Conservation (phyloP, 768 basidiomycete genomes). For the Boletus sp. region DNA sequence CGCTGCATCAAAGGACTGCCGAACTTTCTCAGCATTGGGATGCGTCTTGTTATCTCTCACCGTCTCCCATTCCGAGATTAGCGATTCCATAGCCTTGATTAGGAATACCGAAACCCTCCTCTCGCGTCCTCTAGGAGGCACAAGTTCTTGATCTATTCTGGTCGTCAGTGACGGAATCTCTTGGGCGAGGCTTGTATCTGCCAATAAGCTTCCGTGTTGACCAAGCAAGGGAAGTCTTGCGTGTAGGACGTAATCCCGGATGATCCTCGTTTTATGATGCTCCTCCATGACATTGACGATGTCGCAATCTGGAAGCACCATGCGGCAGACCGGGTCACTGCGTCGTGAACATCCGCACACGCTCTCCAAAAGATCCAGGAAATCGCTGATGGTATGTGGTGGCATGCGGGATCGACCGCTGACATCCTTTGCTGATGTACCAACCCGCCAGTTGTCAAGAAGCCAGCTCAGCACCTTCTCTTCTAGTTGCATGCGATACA, state of each 20-base stretch:
- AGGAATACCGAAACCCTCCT: conserved; percentile 62
- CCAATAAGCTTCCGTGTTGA: conserved; percentile 7
- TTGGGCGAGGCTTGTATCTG: not conserved
- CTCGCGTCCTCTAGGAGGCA: conserved; percentile 56
- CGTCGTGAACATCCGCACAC: conserved; percentile 56
- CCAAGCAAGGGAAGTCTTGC: conserved; percentile 55
- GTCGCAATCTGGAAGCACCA: conserved; percentile 66
- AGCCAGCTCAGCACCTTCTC: conserved; percentile 86
- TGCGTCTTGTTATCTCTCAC: conserved; percentile 32
- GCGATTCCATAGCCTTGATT: conserved; percentile 55
- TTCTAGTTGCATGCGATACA: conserved; percentile 84
- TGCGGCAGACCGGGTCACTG: conserved; percentile 44
- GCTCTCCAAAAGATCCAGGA: conserved; percentile 60
- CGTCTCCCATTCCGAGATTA: conserved; percentile 49
- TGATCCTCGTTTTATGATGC: conserved; percentile 52
- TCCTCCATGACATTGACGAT: conserved; percentile 62
- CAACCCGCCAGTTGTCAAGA: conserved; percentile 62
- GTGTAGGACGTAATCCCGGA: conserved; percentile 69
- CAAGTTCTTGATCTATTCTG: conserved; percentile 31
- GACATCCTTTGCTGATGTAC: conserved; percentile 38
- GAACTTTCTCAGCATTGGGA: conserved; percentile 60
- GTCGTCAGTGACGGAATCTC: conserved; percentile 7
- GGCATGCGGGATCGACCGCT: conserved; percentile 44
- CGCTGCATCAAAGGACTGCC: conserved; percentile 67
- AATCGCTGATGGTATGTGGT: conserved; percentile 55